Conservation (phyloP, 2,329 filamentous ascomycete species). For the Microcyclospora tardicrescens region DNA sequence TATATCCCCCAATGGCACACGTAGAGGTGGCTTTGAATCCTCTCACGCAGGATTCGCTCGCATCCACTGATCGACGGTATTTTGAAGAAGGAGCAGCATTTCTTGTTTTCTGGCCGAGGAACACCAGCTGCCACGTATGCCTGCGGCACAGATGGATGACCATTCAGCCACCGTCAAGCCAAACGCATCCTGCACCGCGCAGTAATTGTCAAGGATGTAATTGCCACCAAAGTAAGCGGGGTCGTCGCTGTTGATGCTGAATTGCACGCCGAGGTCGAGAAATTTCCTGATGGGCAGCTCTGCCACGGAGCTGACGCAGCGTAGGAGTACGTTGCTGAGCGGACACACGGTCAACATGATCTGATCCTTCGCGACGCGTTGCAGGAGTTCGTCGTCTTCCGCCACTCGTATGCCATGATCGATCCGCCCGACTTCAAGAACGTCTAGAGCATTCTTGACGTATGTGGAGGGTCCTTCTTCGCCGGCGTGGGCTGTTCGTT, state of each 20-base stretch:
- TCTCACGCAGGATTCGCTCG: neutral
- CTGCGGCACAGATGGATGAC: conserved; percentile 47
- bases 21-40: too few species aligned
- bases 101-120: conserved; percentile 47
- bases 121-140: conserved; percentile 60
- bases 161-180: conserved; percentile 51
- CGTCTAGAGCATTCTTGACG: conserved; percentile 50
- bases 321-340: conserved; percentile 54
- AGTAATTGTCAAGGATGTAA: conserved; percentile 64
- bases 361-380: conserved; percentile 42
- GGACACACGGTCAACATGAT: conserved; percentile 61
- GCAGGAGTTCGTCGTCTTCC: conserved; percentile 46
- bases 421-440: conserved; percentile 51
- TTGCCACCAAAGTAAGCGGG: conserved; percentile 59
- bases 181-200: conserved; percentile 62
- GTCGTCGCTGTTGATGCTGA: conserved; percentile 64
- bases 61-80: conserved; percentile 6
- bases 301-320: conserved; percentile 40
- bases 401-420: conserved; percentile 60
- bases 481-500: conserved; percentile 60
- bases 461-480: conserved; percentile 60
- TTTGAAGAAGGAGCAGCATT: conserved; percentile 30
- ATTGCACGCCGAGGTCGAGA: conserved; percentile 49
- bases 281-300: conserved; percentile 51
- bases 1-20: too few species aligned